Percentiles rank a stretch among this genome's conserved stretches.
Conservation (phyloP, 495 filamentous ascomycete genomes). For the Aspergillus diversus region DNA sequence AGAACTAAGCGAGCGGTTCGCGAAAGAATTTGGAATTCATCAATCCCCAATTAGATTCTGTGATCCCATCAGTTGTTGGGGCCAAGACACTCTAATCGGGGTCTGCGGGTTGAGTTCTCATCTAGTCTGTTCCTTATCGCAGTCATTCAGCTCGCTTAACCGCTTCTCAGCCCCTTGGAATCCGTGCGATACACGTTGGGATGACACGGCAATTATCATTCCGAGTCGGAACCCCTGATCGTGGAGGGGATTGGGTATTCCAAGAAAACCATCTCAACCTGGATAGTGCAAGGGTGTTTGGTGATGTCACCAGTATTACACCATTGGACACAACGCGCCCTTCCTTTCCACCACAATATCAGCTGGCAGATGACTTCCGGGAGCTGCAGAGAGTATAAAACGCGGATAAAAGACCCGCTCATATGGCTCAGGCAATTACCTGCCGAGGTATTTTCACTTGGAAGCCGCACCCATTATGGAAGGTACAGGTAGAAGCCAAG, state of each 20-base stretch:
- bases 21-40: background rate
- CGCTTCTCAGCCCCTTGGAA: background rate
- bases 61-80: background rate
- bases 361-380: background rate
- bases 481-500: background rate
- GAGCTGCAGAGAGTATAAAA: background rate
- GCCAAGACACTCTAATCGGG: background rate
- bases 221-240: background rate
- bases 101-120: background rate
- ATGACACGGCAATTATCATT: background rate
- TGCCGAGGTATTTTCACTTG: background rate
- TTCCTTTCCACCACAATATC: background rate
- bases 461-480: background rate
- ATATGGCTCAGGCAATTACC: background rate
- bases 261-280: background rate
- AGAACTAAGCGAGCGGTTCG: background rate
- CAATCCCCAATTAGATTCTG: background rate
- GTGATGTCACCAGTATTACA: background rate
- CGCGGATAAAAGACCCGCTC: background rate
- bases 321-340: background rate
- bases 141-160: background rate
- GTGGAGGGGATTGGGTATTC: background rate
- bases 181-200: background rate
- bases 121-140: background rate
- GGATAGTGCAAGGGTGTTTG: background rate